Base-by-base conservation (phyloP, 345 rosid genomes). In the Hypericum androsaemum region DNA sequence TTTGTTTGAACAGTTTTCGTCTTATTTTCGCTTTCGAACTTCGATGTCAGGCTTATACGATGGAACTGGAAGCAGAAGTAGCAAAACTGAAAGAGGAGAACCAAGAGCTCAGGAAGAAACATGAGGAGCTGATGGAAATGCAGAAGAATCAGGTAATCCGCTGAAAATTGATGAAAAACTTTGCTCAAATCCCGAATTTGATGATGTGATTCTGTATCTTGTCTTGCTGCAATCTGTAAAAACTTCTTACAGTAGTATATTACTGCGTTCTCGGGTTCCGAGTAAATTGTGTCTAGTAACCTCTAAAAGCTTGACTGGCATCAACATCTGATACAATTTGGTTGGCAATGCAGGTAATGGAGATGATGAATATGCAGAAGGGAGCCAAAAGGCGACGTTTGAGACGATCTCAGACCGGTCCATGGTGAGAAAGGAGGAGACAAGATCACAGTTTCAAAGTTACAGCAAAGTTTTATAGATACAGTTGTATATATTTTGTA, bases 31-130 rank as follows among this genome's bases (percentile, higher is more conserved):
- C 43, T 61, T 43, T 44, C 64, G 54, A 47, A 56, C 56, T 63
- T 64, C 7, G 32, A 22, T 64, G 37, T 36, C 60, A 92, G 98
- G 98, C 95, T 63, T 92, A 88, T 62, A 94, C 99, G 2, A 75
- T 60, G 84, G 97, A 94, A 65, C 72, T 94, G 74, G 97, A 94
- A 83, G 88, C 84, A 43, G 97, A 94, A 77, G 77, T 85, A 55
- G 87, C 85, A 10, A 86, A 83, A 71, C 62, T 88, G 45, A 88
- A 88, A 50, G 87, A 80, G 69, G 99, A 85, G 65, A 94, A 88
- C 12, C 61, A 88, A 41, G 79, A 76, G 62, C 59, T 94, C 70
- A 71, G 28, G 63, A 76, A 78, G 75, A 88, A 85, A 68, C 95
- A 81, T 96, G 84, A 39, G 9, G 78, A 81, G 68, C 70, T 81